A percentile compares a stretch with the other conserved stretches of the same genome.
Evolutionary conservation across 1,284 basidiomycete genomes (phyloP).

Genomic region (Heterobasidion irregulare): DNA sequence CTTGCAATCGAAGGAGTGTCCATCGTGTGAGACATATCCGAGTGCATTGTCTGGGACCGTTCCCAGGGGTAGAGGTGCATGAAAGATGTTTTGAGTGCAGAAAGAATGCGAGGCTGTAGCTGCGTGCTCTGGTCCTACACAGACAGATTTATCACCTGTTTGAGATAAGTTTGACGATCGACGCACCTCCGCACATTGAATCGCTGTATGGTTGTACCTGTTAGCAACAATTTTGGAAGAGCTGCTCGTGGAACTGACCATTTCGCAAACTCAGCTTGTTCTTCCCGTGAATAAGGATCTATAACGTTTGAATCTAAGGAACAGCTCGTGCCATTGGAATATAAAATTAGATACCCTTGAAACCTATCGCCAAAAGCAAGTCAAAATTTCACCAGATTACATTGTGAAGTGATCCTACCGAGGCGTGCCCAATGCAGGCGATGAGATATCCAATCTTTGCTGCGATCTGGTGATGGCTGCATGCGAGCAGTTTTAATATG

Average conservation of each 20-base stretch:
- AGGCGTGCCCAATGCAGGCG: conserved; percentile 46
- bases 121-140: conserved; percentile 28
- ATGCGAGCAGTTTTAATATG: conserved; percentile 33
- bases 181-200: conserved; percentile 41
- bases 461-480: conserved; percentile 31
- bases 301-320: neutral
- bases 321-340: too few species aligned
- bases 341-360: conserved; percentile 17
- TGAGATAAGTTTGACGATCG: too few species aligned
- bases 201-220: conserved; percentile 28
- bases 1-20: conserved; percentile 44
- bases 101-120: conserved; percentile 34
- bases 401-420: conserved; percentile 13
- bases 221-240: neutral
- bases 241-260: conserved; percentile 30
- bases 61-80: conserved; percentile 26
- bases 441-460: conserved; percentile 51
- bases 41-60: conserved; percentile 19
- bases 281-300: conserved; percentile 53
- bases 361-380: conserved; percentile 11
- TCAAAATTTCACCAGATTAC: neutral
- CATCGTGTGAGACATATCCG: conserved; percentile 49
- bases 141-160: too few species aligned
- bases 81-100: conserved; percentile 48
- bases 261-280: conserved; percentile 42